Conservation (phyloP, 2,329 filamentous ascomycete genomes). For the Hymenoscyphus albidus region DNA sequence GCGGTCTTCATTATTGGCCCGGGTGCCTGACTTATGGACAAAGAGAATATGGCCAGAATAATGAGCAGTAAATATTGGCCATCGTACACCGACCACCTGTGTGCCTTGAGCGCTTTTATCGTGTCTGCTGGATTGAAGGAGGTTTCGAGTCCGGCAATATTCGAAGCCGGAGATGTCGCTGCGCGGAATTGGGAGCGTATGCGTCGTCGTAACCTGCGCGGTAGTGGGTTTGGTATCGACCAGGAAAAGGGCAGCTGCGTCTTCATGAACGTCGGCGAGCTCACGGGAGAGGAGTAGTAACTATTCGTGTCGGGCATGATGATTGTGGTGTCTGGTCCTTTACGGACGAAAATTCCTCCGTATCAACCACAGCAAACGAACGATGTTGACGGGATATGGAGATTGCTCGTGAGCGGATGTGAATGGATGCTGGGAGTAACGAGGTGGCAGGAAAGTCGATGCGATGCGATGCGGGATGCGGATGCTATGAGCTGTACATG, state of each 20-base stretch:
- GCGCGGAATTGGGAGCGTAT: constrained; percentile 66
- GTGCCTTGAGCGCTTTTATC: constrained; percentile 67
- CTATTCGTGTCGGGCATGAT: constrained; percentile 26
- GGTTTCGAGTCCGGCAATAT: constrained; percentile 71
- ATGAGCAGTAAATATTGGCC: constrained; percentile 77
- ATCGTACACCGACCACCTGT: constrained; percentile 79
- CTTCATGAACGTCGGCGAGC: constrained; percentile 31
- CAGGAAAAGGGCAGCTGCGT: constrained; percentile 42
- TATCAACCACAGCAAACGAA: constrained; percentile 2
- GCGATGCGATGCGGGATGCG: constrained; percentile 2
- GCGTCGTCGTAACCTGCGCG: constrained; percentile 62
- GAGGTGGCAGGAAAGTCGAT: constrained; percentile 20
- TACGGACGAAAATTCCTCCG: background rate
- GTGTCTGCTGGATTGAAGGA: constrained; percentile 80
- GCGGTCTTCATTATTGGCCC: constrained; percentile 75
- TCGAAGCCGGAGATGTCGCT: constrained; percentile 63
- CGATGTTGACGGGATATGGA: constrained; percentile 11
- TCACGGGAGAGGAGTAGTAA: constrained; percentile 22
- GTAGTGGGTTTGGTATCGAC: constrained; percentile 50
- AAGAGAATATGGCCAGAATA: constrained; percentile 73
- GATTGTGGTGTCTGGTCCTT: constrained; percentile 3
- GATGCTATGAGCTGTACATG: constrained; percentile 33
- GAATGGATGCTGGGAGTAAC: constrained; percentile 8
- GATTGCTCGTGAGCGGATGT: constrained; percentile 7
- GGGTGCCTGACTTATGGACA: constrained; percentile 74